These are phyloP conservation scores for Hysterangium stoloniferum DNA, from an alignment of 768 basidiomycete species.

Conservation along the genomic window DNA sequence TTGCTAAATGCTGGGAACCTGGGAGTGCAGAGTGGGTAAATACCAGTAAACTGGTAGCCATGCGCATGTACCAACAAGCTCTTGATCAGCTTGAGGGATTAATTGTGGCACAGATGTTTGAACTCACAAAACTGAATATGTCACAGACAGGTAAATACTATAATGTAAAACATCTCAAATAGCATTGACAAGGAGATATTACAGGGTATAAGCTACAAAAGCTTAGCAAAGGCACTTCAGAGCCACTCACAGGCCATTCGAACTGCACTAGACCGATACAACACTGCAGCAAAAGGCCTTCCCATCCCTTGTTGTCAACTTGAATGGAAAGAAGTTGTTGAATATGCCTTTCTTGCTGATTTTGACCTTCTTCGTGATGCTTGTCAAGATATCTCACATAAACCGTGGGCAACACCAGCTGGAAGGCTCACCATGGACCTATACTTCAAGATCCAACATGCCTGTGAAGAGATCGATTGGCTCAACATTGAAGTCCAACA, in stretches of 20 bases:
- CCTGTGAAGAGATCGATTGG: conserved; percentile 25
- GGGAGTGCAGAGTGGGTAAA: conserved; percentile 11
- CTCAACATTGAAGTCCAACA: conserved; percentile 27
- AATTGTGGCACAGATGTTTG: conserved; percentile 24
- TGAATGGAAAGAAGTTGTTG: conserved; percentile 10
- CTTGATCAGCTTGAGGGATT: conserved; percentile 24
- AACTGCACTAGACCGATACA: conserved; percentile 27
- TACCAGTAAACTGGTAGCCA: background rate
- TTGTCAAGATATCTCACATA: conserved; percentile 20
- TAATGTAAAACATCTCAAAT: background rate
- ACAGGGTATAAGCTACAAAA: conserved; percentile 29
- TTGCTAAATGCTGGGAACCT: conserved; percentile 16
- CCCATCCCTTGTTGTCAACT: conserved; percentile 15
- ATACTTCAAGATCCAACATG: conserved; percentile 24
- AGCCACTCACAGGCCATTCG: conserved; percentile 24
- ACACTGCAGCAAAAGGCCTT: conserved; percentile 19
- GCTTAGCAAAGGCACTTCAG: conserved; percentile 29
- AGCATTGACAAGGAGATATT: background rate
- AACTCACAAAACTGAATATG: conserved; percentile 22
- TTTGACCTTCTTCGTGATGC: conserved; percentile 28
- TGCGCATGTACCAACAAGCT: conserved; percentile 17
- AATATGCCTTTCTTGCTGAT: conserved; percentile 16
- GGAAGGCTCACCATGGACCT: conserved; percentile 27
- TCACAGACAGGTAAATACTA: conserved; percentile 20
- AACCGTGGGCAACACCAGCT: conserved; percentile 29